phyloP scores from a whole-genome alignment of 116 monocot genomes.

The Thalassia testudinum region DNA sequence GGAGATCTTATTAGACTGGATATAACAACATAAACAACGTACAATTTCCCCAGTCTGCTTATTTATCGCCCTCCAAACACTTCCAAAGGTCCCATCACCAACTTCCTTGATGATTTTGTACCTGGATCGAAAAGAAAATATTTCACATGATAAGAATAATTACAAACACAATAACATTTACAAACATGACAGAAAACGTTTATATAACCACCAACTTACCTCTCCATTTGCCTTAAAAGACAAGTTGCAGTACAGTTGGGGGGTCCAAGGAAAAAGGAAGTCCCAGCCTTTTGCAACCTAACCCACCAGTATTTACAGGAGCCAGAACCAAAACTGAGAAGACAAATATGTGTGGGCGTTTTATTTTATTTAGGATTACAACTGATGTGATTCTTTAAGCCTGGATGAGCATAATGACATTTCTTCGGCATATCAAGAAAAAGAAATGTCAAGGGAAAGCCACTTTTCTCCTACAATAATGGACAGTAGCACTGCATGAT shows the following conservation, averaged over 20 bases:
- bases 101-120: conserved; percentile 89
- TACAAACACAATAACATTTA: neutral
- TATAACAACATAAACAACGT: conserved; percentile 10
- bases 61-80: conserved; percentile 86
- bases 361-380: too few species aligned
- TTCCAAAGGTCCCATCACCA: conserved; percentile 98
- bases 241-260: neutral
- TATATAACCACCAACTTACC: conserved; percentile 13
- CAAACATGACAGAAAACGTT: neutral
- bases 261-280: neutral
- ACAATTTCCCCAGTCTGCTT: conserved; percentile 81
- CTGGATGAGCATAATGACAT: too few species aligned
- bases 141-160: neutral
- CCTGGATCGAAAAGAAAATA: conserved; percentile 18
- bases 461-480: too few species aligned
- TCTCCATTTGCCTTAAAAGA: conserved; percentile 25
- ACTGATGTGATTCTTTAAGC: too few species aligned
- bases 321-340: too few species aligned
- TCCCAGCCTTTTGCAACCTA: too few species aligned
- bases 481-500: too few species aligned
- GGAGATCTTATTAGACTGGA: too few species aligned
- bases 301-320: too few species aligned
- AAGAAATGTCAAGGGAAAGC: too few species aligned
- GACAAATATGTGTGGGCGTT: too few species aligned
- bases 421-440: too few species aligned